Evolutionary conservation across 129 eudicot species (phyloP), one percentile per base, ranked within the genome.

Genomic region (Flaveria bidentis): DNA sequence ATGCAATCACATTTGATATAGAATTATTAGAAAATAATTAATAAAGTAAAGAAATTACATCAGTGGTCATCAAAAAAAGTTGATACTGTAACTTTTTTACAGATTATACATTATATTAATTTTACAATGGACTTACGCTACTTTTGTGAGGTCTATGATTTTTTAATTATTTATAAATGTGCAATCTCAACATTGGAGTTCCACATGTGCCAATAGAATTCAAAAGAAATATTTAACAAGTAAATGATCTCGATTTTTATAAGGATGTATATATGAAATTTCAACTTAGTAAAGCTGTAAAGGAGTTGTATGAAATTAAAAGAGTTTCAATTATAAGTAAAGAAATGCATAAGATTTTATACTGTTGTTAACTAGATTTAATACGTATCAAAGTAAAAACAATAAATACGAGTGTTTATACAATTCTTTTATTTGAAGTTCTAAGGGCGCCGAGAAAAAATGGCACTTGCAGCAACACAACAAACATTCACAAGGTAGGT

Each of bases 401-500:
- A 10, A 44, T 44, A 9, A 2, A 44, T 44, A 10, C 13, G 13
- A 1, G 13, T 2, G 13, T 45, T 45, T 45, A 8, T 45, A 12
- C 14, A 12, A 0, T 45, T 10, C 49, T 45, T 45, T 36, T 4
- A 36, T 36, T 36, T 36, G 7, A 36, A 23, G 15, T 58, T 36
- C 41, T 57, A 36, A 18, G 49, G 41, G 47, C 26, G 30, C 16
- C 30, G 1, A 23, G 16, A 28, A 46, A 46, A 12, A 65, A 23
- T 76, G 56, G 67, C 81, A 76, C 15, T 22, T 67, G 18, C 14
- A 66, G 51, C 47, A 53, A 20, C 12, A 66, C 62, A 49, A 39
- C 72, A 49, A 79, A 79, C 66, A 79, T 62, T 79, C 45, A 71
- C 50, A 41, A 16, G 68, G 73, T 41, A 71, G 74, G 78, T 50